Percentiles rank a stretch among this genome's conserved stretches.
phyloP scores from a whole-genome alignment of 176 grass and related monocot species.

The Eremochloa ophiuroides region DNA sequence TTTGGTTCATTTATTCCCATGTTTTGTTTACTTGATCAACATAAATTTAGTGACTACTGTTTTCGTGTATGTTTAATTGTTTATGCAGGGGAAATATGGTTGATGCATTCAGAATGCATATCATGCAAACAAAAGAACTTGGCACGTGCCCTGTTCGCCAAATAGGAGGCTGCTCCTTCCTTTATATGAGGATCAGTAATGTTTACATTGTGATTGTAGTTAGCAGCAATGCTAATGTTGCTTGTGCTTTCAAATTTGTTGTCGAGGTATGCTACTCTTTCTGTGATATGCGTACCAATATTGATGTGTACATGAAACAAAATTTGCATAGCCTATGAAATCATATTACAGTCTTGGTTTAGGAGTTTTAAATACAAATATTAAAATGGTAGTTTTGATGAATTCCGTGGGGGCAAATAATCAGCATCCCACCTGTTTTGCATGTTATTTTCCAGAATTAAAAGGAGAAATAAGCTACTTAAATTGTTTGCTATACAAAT shows the following conservation, averaged over 20 bases:
- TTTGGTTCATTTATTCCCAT: neutral
- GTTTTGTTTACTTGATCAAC: neutral
- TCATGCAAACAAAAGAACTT: conserved; percentile 97
- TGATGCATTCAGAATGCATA: conserved; percentile 94
- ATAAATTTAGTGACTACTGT: neutral
- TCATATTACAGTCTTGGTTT: neutral
- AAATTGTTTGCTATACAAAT: neutral
- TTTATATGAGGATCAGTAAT: conserved; percentile 96
- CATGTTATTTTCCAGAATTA: neutral
- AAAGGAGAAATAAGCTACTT: neutral
- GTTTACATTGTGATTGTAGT: conserved; percentile 94
- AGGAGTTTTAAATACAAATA: neutral
- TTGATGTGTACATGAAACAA: neutral
- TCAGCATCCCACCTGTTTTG: neutral
- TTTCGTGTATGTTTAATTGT: conserved; percentile 12
- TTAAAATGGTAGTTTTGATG: neutral
- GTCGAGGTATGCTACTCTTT: conserved; percentile 62
- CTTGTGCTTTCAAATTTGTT: conserved; percentile 88
- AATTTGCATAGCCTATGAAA: neutral
- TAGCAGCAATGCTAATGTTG: conserved; percentile 93
- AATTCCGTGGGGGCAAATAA: neutral
- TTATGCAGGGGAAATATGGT: conserved; percentile 87
- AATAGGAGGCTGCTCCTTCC: conserved; percentile 91
- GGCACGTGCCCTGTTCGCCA: conserved; percentile 88
- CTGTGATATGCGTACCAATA: neutral